Base-by-base conservation (phyloP, 2,329 filamentous ascomycete genomes). In the Pseudogymnoascus sp. region DNA sequence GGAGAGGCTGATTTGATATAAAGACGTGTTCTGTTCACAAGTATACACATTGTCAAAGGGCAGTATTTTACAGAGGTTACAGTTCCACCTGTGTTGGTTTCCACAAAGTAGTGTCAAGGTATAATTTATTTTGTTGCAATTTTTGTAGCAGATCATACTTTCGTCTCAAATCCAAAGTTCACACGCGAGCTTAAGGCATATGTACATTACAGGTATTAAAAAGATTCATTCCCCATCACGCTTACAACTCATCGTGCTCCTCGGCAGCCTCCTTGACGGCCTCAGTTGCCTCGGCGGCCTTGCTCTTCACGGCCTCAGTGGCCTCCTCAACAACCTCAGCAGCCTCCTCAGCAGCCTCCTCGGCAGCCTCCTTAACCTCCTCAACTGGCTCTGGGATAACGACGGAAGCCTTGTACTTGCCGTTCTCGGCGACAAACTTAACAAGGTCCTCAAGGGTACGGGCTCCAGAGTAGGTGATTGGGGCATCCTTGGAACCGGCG, bases 381-480 rank as follows among this genome's bases (percentile, higher is more conserved):
- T 84, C 82, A 37, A 77, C 76, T 69, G 83, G 82, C 70, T 82
- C 82, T 71, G 79, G 77, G 69, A 81, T 79, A 63, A 81, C 77
- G 66, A 88, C 86, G 71, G 88, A 86, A 68, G 90, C 86, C 78
- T 89, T 87, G 84, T 96, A 85, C 79, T 92, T 95, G 78, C 95
- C 95, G 77, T 95, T 96, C 83, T 97, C 92, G 79, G 91, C 88
- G 77, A 99, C 85, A 81, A 99, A 99, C 72, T 88, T 84, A 73
- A 90, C 88, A 65, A 99, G 85, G 76, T 97, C 95, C 81, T 96
- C 91, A 63, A 97, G 80, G 63, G 91, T 95, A 73, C 95, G 91
- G 68, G 88, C 85, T 71, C 95, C 95, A 68, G 82, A 84, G 85
- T 97, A 99, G 71, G 91, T 91, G 67, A 97, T 78, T 65, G 95